Base-by-base conservation (phyloP, 331 rosid genomes). In the Stylosanthes scabra region DNA sequence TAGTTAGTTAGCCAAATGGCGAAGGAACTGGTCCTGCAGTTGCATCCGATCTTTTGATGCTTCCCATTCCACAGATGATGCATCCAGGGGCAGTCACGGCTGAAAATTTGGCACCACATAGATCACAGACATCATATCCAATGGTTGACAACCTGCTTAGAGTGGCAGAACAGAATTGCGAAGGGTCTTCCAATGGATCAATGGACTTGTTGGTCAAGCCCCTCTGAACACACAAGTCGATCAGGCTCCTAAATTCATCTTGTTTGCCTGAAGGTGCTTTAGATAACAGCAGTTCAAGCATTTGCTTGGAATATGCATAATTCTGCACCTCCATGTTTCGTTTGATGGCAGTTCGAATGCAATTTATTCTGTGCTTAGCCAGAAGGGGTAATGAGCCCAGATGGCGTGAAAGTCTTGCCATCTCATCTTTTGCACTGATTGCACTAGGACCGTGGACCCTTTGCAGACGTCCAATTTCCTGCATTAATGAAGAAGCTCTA, bases 281-380 rank as follows among this genome's bases (percentile, higher is more conserved):
- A 28, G 98, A 90, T 40, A 87, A 75, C 37, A 95, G 90, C 74
- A 95, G 91, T 77, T 92, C 99, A 49, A 95, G 88, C 99, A 95
- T 92, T 88, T 95, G 97, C 88, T 95, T 90, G 45, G 91, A 69
- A 81, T 95, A 95, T 40, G 92, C 86, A 76, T 87, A 92, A 80
- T 92, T 95, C 74, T 95, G 99, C 76, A 95, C 99, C 79, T 92
- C 99, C 86, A 92, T 95, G 80, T 95, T 95, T 63, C 98, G 90
- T 79, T 95, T 92, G 51, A 95, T 91, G 76, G 97, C 96, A 64
- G 99, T 95, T 71, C 99, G 91, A 59, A 95, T 88, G 89, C 99
- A 95, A 74, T 92, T 90, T 83, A 92, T 95, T 62, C 99, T 84
- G 83, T 95, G 99, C 83, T 88, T 92, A 20, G 99, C 97, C 61